Conservation (phyloP, 1,284 basidiomycete genomes). For the Lentinula novae-zelandiae region DNA sequence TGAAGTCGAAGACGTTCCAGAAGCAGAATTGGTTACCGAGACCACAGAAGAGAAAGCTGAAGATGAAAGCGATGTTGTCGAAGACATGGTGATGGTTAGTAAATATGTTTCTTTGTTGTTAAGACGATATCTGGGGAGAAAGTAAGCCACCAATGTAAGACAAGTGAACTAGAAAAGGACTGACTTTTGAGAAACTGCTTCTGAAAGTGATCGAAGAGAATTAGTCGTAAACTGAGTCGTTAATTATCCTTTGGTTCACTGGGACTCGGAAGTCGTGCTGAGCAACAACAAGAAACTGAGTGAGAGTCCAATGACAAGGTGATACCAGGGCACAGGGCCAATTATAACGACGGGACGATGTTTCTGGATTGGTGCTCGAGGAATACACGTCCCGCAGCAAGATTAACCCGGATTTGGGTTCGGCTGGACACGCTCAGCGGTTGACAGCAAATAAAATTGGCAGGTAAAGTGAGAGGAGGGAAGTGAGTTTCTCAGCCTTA, state of each 20-base stretch:
- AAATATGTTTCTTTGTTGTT: background rate
- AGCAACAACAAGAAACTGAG: background rate
- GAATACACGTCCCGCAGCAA: slow-evolving; percentile 1
- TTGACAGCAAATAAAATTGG: background rate
- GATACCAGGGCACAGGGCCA: background rate
- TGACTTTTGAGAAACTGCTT: background rate
- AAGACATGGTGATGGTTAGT: background rate
- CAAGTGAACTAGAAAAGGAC: background rate
- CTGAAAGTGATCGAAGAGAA: background rate
- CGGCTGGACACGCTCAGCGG: slow-evolving; percentile 3
- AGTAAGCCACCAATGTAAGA: background rate
- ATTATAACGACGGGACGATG: background rate
- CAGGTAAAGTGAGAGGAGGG: background rate
- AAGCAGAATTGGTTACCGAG: background rate
- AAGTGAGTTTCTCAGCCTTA: background rate
- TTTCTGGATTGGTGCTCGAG: background rate
- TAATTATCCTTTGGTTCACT: background rate
- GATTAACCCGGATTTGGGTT: background rate
- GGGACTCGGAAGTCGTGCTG: background rate
- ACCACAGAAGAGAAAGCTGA: background rate
- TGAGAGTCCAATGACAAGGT: background rate
- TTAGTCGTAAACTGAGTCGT: background rate
- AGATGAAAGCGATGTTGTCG: background rate
- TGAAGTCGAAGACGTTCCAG: background rate
- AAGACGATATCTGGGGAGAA: background rate